Base-by-base conservation (phyloP, 192 early-diverging fungal species). In the Podila verticillata region DNA sequence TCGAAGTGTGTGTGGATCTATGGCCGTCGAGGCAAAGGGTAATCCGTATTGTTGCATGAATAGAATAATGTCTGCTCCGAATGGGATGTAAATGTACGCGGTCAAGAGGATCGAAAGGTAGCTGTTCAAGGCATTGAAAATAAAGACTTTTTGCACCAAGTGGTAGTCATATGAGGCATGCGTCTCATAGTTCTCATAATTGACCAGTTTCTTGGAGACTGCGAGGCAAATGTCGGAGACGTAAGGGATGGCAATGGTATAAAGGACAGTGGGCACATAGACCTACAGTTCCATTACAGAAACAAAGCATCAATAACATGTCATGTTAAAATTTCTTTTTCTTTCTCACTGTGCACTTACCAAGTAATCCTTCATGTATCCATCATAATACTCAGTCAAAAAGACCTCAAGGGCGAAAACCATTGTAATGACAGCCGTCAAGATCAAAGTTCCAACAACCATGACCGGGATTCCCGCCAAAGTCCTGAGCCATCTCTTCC, bases 51-150 rank as follows among this genome's bases (percentile, higher is more conserved):
- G 48, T 56, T 85, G 69, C 20, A 94, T 78, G 61, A 73, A 85
- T 19, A 82, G 66, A 34, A 91, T 87, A 65, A 98, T 84, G 19
- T 81, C 63, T 39, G 92, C 88, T 35, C 91, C 91, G 66, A 94
- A 89, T 0, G 97, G 97, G 75, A 98, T 95, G 81, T 95, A 94
- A 28, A 96, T 71, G 88, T 93, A 95, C 6, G 92, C 94, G 19
- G 91, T 92, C 81, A 97, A 84, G 49, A 96, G 91, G 71, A 97
- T 86, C 13, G 95, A 92, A 15, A 97, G 85, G 80, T 95, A 93
- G 59, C 92, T 89, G 24, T 93, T 87, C 47, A 98, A 84, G 64
- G 93, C 95, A 47, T 92, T 93, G 68, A 96, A 91, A 48, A 95
- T 88, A 78, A 97, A 98, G 30, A 97, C 89, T 82, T 97, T 97